A percentile compares a stretch with the other conserved stretches of the same genome.
Conservation (phyloP, 169 alveolate genomes). For the Sarcocystis neurona region DNA sequence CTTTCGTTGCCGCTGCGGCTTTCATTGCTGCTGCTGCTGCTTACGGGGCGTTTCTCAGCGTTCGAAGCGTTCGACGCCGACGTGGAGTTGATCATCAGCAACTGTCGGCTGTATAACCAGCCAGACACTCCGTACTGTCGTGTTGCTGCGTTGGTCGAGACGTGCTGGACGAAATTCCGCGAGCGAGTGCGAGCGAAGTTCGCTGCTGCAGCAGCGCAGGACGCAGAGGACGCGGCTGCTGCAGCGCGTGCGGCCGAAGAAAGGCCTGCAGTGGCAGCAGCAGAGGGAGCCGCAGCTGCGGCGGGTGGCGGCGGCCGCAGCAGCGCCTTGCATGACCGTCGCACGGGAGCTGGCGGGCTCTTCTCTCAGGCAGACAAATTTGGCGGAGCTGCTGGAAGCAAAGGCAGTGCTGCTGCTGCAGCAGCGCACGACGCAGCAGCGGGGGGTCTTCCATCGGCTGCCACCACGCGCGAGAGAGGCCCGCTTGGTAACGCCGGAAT, state of each 20-base stretch:
- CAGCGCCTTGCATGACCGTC: not conserved
- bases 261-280: not conserved
- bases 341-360: not conserved
- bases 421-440: not conserved
- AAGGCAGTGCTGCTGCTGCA: not conserved
- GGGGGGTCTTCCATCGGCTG: not conserved
- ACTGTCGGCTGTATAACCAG: slow-evolving; percentile 56
- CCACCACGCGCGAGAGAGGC: not conserved
- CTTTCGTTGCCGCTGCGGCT: too few species aligned
- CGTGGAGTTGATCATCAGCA: slow-evolving; percentile 32
- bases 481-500: not conserved
- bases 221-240: slow-evolving; percentile 46
- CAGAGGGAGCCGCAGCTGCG: not conserved
- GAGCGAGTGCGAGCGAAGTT: slow-evolving; percentile 43
- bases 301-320: not conserved
- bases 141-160: slow-evolving; percentile 42
- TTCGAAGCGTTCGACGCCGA: slow-evolving; percentile 42
- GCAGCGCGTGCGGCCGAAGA: not conserved
- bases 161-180: slow-evolving; percentile 46
- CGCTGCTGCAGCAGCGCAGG: slow-evolving; percentile 37
- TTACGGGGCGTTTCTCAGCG: too few species aligned
- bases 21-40: too few species aligned
- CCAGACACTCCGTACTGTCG: slow-evolving; percentile 58
- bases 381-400: not conserved
- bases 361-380: not conserved